A percentile compares a stretch with the other conserved stretches of the same genome.
Evolutionary conservation across 2,329 filamentous ascomycete genomes (phyloP).

Genomic region (Westerdykella aurantiaca): DNA sequence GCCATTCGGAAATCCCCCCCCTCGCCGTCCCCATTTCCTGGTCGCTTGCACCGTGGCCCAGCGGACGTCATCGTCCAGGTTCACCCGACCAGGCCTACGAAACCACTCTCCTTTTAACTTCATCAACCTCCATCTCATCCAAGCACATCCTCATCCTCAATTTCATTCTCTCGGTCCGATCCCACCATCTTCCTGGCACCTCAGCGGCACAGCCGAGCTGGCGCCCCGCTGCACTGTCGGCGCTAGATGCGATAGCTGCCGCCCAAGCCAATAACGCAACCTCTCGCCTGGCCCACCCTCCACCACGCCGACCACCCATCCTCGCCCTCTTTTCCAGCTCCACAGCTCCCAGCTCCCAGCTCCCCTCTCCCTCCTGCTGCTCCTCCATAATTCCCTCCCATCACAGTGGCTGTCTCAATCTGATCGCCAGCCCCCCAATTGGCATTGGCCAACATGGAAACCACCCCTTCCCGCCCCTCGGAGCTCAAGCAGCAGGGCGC

Average conservation of each 20-base stretch:
- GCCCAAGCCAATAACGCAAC: neutral
- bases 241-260: constrained; percentile 8
- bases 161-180: no score
- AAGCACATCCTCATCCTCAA: no score
- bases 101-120: no score
- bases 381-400: constrained; percentile 6
- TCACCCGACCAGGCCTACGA: no score
- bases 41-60: no score
- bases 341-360: neutral
- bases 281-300: constrained; percentile 1
- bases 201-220: no score
- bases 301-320: neutral
- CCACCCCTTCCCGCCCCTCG: constrained; percentile 28
- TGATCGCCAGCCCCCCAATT: constrained; percentile 3
- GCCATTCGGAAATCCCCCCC: no score
- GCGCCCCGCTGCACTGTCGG: neutral
- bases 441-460: constrained; percentile 19
- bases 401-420: neutral
- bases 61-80: no score
- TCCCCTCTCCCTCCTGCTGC: neutral
- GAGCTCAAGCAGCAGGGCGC: constrained; percentile 80
- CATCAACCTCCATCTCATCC: no score
- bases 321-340: neutral
- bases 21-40: no score
- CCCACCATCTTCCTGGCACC: no score